phyloP scores from a whole-genome alignment of 1,139 yeast species.

The Scheffersomyces titani region DNA sequence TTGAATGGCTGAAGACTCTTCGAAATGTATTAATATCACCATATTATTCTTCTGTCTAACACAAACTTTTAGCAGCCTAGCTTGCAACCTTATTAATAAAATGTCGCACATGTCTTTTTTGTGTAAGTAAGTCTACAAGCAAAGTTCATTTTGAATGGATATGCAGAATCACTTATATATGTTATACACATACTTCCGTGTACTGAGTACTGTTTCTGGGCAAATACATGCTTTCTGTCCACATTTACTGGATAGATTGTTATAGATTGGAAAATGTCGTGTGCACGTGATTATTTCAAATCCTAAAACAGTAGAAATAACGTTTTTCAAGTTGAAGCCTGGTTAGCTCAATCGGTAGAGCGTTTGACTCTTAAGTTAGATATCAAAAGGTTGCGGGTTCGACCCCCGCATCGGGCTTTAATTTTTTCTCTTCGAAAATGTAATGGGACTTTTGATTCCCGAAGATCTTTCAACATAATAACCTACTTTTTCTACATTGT shows the following conservation, averaged over 20 bases:
- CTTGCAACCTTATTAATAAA: background rate
- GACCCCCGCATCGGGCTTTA: conserved; percentile 50
- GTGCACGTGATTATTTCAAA: no score
- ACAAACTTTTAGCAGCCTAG: background rate
- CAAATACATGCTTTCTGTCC: no score
- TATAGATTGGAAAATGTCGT: no score
- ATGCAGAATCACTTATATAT: no score
- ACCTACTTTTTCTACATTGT: no score
- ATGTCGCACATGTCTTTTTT: background rate
- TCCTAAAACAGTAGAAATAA: background rate
- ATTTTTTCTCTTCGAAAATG: conserved; percentile 1
- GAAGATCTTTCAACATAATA: no score
- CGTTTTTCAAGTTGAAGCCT: conserved; percentile 5
- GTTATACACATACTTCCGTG: no score
- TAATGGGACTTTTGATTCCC: no score
- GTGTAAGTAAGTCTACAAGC: background rate
- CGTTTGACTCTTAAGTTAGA: conserved; percentile 15
- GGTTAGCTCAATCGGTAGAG: conserved; percentile 16
- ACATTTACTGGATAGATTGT: no score
- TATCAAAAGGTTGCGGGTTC: conserved; percentile 52
- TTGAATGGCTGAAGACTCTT: no score
- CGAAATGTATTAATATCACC: background rate
- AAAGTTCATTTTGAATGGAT: background rate
- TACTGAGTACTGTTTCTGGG: no score
- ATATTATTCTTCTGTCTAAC: background rate